phyloP scores from a whole-genome alignment of 805 yeast species.

The Suhomyces sp. region DNA sequence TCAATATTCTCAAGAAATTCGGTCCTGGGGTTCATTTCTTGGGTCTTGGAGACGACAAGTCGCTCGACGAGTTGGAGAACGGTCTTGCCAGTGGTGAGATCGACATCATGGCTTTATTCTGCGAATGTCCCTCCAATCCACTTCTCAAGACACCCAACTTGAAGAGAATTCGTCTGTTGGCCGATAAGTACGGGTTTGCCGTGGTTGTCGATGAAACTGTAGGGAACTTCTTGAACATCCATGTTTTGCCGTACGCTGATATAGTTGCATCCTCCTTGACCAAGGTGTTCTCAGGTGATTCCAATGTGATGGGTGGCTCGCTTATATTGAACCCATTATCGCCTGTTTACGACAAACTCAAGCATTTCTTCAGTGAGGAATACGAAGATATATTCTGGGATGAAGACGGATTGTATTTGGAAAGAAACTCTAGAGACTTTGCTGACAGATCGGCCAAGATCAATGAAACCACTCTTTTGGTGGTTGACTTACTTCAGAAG shows the following conservation, averaged over 20 bases:
- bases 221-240: conserved; percentile 84
- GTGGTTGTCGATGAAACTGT: conserved; percentile 92
- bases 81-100: conserved; percentile 53
- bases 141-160: conserved; percentile 81
- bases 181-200: conserved; percentile 68
- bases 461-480: conserved; percentile 53
- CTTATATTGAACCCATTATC: conserved; percentile 72
- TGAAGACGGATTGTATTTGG: conserved; percentile 89
- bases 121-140: conserved; percentile 97
- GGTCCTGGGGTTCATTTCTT: conserved; percentile 88
- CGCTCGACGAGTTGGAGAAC: conserved; percentile 62
- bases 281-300: conserved; percentile 90
- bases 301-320: conserved; percentile 94
- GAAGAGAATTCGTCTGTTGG: conserved; percentile 56
- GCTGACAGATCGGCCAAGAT: conserved; percentile 55
- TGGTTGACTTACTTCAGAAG: conserved; percentile 50
- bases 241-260: conserved; percentile 80
- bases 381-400: conserved; percentile 83
- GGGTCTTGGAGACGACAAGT: conserved; percentile 76
- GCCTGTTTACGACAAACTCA: conserved; percentile 46
- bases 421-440: conserved; percentile 91
- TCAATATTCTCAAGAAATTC: conserved; percentile 80
- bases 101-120: conserved; percentile 70
- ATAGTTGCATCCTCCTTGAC: conserved; percentile 83
- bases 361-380: conserved; percentile 46